Percentiles rank a stretch among this genome's conserved stretches.
Evolutionary conservation across 2,329 filamentous ascomycete species (phyloP).

Genomic region (Akanthomyces dipterigenus): DNA sequence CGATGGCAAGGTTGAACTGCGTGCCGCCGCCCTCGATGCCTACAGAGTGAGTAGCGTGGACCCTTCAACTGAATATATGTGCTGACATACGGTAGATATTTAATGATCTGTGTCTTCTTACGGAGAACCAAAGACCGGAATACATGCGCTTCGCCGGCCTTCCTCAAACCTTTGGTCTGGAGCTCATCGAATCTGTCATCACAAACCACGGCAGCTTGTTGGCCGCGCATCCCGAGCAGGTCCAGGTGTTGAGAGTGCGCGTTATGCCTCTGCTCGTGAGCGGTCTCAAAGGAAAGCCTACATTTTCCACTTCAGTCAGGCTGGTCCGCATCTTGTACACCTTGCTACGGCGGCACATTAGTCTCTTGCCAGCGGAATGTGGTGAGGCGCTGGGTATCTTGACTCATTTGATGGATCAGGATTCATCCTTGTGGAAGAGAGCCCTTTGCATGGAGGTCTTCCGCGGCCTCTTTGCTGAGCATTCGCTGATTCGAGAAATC

Average conservation of each 20-base stretch:
- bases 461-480: constrained; percentile 75
- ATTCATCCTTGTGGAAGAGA: constrained; percentile 77
- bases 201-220: constrained; percentile 81
- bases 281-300: constrained; percentile 68
- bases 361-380: constrained; percentile 68
- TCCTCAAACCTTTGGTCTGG: constrained; percentile 76
- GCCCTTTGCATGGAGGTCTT: constrained; percentile 89
- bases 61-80: constrained; percentile 12
- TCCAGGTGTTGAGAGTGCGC: constrained; percentile 66
- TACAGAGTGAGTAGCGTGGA: constrained; percentile 50
- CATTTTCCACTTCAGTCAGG: constrained; percentile 76
- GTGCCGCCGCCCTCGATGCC: constrained; percentile 75
- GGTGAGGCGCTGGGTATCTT: constrained; percentile 75
- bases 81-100: constrained; percentile 53
- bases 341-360: constrained; percentile 70
- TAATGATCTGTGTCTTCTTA: constrained; percentile 81
- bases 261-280: constrained; percentile 80
- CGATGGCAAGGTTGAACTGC: constrained; percentile 58
- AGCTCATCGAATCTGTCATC: constrained; percentile 85
- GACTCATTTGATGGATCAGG: constrained; percentile 82
- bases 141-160: constrained; percentile 75
- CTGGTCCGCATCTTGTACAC: constrained; percentile 78
- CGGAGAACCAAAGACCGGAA: constrained; percentile 74
- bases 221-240: constrained; percentile 69
- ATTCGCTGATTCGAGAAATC: constrained; percentile 68